phyloP scores from a whole-genome alignment of 2,329 filamentous ascomycete species.

The Ophiostoma australiae region DNA sequence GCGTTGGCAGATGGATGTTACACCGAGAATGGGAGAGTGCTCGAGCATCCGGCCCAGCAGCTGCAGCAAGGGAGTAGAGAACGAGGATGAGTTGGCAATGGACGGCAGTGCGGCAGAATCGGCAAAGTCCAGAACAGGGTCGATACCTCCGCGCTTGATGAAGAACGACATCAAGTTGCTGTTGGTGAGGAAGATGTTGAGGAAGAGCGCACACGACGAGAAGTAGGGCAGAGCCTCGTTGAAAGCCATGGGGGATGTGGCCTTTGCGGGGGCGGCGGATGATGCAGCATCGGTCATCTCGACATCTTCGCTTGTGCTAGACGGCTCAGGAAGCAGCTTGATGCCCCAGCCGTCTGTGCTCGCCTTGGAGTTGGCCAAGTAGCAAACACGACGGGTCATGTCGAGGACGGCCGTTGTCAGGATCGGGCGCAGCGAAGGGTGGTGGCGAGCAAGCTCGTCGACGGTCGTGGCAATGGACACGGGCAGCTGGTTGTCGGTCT shows the following conservation, averaged over 20 bases:
- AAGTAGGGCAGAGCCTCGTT: constrained; percentile 54
- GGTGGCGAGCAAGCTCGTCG: constrained; percentile 90
- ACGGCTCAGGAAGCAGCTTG: constrained; percentile 63
- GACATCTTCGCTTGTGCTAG: constrained; percentile 43
- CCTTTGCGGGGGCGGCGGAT: not conserved
- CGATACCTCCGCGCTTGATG: constrained; percentile 72
- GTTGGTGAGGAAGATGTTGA: constrained; percentile 70
- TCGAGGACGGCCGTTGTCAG: constrained; percentile 83
- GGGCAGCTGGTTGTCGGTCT: constrained; percentile 64
- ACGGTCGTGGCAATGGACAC: constrained; percentile 75
- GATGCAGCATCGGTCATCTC: constrained; percentile 53
- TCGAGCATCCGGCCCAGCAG: constrained; percentile 77
- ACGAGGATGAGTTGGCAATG: constrained; percentile 61
- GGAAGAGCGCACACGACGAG: constrained; percentile 69
- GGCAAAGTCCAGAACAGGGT: constrained; percentile 77
- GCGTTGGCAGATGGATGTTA: constrained; percentile 75
- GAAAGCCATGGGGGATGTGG: not conserved
- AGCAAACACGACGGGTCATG: constrained; percentile 78
- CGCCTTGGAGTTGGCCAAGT: constrained; percentile 67
- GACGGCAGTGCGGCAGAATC: constrained; percentile 75
- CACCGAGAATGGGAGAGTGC: constrained; percentile 69
- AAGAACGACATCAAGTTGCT: constrained; percentile 66
- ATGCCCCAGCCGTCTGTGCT: constrained; percentile 67
- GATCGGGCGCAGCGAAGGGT: constrained; percentile 72
- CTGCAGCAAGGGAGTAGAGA: constrained; percentile 65